Conservation (phyloP, 306 rosid genomes). For the Dalbergia cultrata region DNA sequence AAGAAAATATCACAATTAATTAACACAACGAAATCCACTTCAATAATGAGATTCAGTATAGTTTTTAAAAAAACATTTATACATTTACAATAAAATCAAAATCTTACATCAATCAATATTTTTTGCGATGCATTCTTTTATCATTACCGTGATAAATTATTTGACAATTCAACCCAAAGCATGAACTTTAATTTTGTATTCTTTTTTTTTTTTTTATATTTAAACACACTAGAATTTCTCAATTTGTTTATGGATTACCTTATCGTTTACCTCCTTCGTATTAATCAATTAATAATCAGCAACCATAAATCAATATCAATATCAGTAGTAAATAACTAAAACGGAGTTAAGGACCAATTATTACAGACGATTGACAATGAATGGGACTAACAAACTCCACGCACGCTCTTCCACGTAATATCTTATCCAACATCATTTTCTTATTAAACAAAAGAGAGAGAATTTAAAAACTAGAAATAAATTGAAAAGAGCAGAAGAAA, state of each 20-base stretch:
- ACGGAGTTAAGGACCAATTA: slow-evolving; percentile 12
- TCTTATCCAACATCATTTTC: slow-evolving; percentile 12
- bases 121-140: too few relatives aligned
- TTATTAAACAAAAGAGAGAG: neutral
- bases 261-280: neutral
- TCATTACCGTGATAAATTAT: too few relatives aligned
- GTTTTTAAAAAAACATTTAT: neutral
- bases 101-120: too few relatives aligned
- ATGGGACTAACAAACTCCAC: neutral
- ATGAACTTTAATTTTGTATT: neutral
- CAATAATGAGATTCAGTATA: neutral
- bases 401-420: slow-evolving; percentile 37
- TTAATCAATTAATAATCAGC: neutral
- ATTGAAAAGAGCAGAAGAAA: neutral
- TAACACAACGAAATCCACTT: neutral
- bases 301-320: too few relatives aligned
- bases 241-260: slow-evolving; percentile 16
- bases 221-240: neutral
- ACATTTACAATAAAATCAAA: neutral
- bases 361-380: neutral
- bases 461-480: neutral
- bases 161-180: neutral
- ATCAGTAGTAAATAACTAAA: neutral
- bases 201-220: neutral
- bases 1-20: too few relatives aligned